Conservation (phyloP, 2,329 filamentous ascomycete species). For the Hirsutella minnesotensis region DNA sequence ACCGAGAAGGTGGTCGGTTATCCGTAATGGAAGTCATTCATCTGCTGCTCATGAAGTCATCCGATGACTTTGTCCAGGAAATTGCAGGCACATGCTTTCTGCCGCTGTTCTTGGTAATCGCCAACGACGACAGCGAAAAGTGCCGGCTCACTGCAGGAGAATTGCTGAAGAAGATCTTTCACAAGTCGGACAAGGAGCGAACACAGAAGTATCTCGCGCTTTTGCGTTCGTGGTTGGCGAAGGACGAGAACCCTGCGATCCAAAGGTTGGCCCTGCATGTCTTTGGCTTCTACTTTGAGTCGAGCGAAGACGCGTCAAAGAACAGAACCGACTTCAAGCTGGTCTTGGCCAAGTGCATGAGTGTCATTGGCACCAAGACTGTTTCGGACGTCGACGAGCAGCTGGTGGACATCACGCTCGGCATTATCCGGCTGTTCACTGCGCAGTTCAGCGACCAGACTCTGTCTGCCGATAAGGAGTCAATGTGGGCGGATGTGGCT, state of each 20-base stretch:
- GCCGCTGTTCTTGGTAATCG: constrained; percentile 71
- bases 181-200: constrained; percentile 61
- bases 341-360: constrained; percentile 42
- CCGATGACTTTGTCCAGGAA: constrained; percentile 71
- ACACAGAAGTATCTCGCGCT: constrained; percentile 58
- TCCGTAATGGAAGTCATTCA: constrained; percentile 91
- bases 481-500: constrained; percentile 62
- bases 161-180: constrained; percentile 71
- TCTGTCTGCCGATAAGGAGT: constrained; percentile 45
- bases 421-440: constrained; percentile 55
- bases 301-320: constrained; percentile 42
- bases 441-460: constrained; percentile 52
- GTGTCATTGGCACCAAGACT: constrained; percentile 43
- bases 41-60: constrained; percentile 74
- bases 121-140: constrained; percentile 78
- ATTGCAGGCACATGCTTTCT: constrained; percentile 73
- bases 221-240: constrained; percentile 64
- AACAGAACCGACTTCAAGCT: constrained; percentile 57
- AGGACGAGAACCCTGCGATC: constrained; percentile 60
- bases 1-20: constrained; percentile 75
- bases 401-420: constrained; percentile 61
- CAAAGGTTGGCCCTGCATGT: constrained; percentile 65
- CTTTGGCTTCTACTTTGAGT: constrained; percentile 74
- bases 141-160: constrained; percentile 74
- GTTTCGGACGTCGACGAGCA: constrained; percentile 51